Evolutionary conservation across 768 basidiomycete species (phyloP), one percentile per base, ranked within the genome.

Genomic region (Mycena capillaripes): DNA sequence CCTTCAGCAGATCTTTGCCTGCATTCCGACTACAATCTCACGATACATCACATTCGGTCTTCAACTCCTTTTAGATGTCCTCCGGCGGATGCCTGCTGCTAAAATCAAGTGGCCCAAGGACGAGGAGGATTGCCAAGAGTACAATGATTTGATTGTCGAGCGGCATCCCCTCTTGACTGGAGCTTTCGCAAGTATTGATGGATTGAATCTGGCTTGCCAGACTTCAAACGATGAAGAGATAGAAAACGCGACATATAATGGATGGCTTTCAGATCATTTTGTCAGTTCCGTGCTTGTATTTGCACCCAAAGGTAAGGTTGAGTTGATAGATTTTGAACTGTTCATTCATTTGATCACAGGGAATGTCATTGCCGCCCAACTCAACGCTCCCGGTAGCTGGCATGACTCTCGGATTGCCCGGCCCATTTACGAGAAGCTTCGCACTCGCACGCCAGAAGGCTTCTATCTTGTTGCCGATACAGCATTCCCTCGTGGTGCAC

Each of bases 301-400:
- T 70, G 73, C 79, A 0, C 76, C 86, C 0, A 50, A 71, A 72
- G 82, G 81, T 83, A 71, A 27, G 73, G 9, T 14, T 42, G 10
- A 42, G 17, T 42, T 19, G 10, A 19, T 42, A 19, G 42, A 42
- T 57, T 17, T 52, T 52, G 29, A 38, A 16, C 52, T 38, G 48
- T 46, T 32, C 4, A 62, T 78, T 4, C 32, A 25, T 42, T 58
- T 4, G 60, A 19, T 69, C 30, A 32, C 57, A 87, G 86, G 84
- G 9, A 59, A 68, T 7, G 80, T 86, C 9, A 82, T 87, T 75
- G 77, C 75, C 10, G 75, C 72, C 14, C 71, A 76, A 27, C 57
- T 83, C n/a, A 88, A 88, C 77, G 79, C 81, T 0, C 86, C 86
- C 0, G 84, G 86, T 14, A 87, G 86, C 71, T 89, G 86, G 86